Evolutionary conservation across 805 yeast genomes (phyloP).

Genomic region (Candida insectorum): DNA sequence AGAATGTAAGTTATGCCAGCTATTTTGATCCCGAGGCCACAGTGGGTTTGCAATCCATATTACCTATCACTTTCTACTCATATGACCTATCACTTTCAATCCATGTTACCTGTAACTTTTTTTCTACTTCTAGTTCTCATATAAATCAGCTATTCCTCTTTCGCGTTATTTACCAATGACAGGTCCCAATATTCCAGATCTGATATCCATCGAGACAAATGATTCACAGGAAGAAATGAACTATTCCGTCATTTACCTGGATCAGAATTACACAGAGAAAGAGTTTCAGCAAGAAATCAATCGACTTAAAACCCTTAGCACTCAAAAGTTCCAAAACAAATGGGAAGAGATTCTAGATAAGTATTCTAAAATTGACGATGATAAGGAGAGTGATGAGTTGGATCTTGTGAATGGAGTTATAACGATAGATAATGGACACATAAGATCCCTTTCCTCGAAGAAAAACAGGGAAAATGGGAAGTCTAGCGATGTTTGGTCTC

Average conservation of each 20-base stretch:
- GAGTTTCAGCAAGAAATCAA: conserved; percentile 22
- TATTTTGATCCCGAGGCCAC: no score
- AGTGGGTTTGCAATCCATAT: no score
- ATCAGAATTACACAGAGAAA: no score
- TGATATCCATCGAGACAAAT: conserved; percentile 9
- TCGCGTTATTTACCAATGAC: no score
- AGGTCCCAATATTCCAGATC: no score
- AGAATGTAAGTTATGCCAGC: background rate
- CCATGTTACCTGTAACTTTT: no score
- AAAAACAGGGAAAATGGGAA: conserved; percentile 2
- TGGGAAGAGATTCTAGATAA: conserved; percentile 56
- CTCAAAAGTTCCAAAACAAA: conserved; percentile 20
- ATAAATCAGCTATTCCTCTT: no score
- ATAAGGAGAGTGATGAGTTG: conserved; percentile 58
- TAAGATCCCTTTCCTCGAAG: conserved; percentile 40
- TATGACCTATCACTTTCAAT: no score
- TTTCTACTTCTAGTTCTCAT: no score
- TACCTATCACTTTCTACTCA: no score
- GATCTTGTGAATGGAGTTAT: conserved; percentile 65
- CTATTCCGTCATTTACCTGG: background rate
- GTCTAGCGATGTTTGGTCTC: conserved; percentile 31
- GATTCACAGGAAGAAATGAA: conserved; percentile 3
- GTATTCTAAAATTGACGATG: conserved; percentile 46
- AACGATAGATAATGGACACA: conserved; percentile 66
- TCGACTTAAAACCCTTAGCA: conserved; percentile 25